Base-by-base conservation (phyloP, 2,329 filamentous ascomycete genomes). In the Lanzia echinophila region DNA sequence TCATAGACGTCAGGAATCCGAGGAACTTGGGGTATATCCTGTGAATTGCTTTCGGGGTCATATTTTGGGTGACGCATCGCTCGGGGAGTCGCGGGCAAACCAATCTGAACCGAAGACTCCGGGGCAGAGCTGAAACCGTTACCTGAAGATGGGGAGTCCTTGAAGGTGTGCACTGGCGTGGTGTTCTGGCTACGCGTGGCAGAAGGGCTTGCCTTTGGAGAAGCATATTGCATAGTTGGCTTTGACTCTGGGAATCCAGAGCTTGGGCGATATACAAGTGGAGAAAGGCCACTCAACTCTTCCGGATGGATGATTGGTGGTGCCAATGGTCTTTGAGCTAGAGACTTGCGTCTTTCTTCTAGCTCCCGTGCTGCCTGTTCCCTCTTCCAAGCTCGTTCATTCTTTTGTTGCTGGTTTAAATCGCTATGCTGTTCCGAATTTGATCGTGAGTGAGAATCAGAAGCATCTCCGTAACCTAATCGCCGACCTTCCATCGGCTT, bases 51-150 rank as follows among this genome's bases (percentile, higher is more conserved):
- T 55, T 84, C 79, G 2, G 76, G 71, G 60, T 82, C 79, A 61
- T 92, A 83, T 42, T 88, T 83, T 1, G 82, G 80, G 67, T 95
- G 83, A 19, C 87, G 82, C 90, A 96, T 95, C 1, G 90, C 90
- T 72, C 89, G 85, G 31, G 92, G 91, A 1, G 91, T 96, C 2
- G 90, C 89, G 13, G 92, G 90, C n/a, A 96, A 78, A 0, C 90
- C 91, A 49, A 92, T 79, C 6, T 80, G 77, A 1, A 57, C 44
- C n/a, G 79, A 74, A 1, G 76, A 77, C 2, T 47, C 48, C 61
- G 33, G 69, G 69, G 56, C 67, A 57, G 76, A 77, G 68, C 79
- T 78, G 66, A 73, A 76, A 57, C 57, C 58, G 31, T 62, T 59
- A 10, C 47, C 41, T 24, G 60, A 60, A 39, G 64, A 63, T 3